These are phyloP conservation scores for Rhizophora apiculata DNA, from an alignment of 345 rosid species.

Conservation along the genomic window DNA sequence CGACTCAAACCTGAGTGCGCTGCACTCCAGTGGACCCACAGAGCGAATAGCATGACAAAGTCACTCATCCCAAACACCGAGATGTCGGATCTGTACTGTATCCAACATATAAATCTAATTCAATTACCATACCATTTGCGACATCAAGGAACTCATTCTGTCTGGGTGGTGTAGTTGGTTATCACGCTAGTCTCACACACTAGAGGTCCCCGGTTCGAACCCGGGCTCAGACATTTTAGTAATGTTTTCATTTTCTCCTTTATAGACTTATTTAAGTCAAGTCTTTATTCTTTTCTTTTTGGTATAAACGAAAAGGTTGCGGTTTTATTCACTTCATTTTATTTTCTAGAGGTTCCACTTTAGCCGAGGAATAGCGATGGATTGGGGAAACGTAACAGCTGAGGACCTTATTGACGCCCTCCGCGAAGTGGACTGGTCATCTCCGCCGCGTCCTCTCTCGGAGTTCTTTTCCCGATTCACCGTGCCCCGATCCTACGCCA, in stretches of 20 bases:
- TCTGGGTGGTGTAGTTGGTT: constrained; percentile 62
- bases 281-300: no score
- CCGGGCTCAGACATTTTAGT: constrained; percentile 11
- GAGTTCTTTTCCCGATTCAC: constrained; percentile 95
- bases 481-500: constrained; percentile 66
- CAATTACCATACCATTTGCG: no score
- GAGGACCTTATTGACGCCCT: constrained; percentile 96
- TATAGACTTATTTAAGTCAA: no score
- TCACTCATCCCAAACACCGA: no score
- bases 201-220: constrained; percentile 61
- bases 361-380: constrained; percentile 44
- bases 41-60: no score
- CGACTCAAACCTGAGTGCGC: no score
- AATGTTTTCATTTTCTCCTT: neutral
- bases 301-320: no score
- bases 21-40: no score
- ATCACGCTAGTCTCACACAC: constrained; percentile 72
- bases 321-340: neutral
- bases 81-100: no score
- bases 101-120: no score
- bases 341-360: neutral
- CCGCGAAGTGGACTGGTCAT: constrained; percentile 99
- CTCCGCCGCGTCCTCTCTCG: constrained; percentile 85
- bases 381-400: constrained; percentile 95
- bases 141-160: neutral